These are phyloP conservation scores for Cymodocea nodosa DNA, from an alignment of 116 monocot species.

Conservation along the genomic window DNA sequence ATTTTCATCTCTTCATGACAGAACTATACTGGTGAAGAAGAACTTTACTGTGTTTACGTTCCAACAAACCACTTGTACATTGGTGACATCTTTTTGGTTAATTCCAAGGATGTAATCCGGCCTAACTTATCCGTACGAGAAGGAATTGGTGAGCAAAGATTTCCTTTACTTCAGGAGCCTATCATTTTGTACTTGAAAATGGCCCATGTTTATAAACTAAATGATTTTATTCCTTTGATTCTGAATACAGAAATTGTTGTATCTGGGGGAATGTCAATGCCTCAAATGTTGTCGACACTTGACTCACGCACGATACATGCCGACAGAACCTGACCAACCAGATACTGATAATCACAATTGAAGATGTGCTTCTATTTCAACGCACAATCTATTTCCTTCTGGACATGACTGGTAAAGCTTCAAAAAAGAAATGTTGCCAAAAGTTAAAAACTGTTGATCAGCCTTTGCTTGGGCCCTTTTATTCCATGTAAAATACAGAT, in stretches of 20 bases:
- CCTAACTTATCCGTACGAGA: constrained; percentile 41
- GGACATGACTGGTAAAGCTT: neutral
- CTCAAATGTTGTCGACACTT: constrained; percentile 62
- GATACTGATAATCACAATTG: constrained; percentile 6
- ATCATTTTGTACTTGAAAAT: neutral
- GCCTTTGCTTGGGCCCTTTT: neutral
- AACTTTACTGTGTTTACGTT: constrained; percentile 43
- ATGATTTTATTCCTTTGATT: neutral
- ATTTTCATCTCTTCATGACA: neutral
- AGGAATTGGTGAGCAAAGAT: constrained; percentile 30
- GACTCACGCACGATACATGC: constrained; percentile 25
- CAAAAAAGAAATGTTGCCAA: no score
- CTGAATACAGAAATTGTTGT: constrained; percentile 75
- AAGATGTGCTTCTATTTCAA: neutral
- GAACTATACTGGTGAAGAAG: constrained; percentile 35
- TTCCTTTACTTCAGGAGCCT: neutral
- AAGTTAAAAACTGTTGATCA: no score
- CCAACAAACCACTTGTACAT: constrained; percentile 49
- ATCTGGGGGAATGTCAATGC: constrained; percentile 96
- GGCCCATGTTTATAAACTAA: no score
- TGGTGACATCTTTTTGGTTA: constrained; percentile 35
- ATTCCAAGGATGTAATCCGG: constrained; percentile 32
- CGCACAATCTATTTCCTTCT: neutral
- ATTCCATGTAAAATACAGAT: constrained; percentile 1
- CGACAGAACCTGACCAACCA: constrained; percentile 19